Base-by-base conservation (phyloP, 306 rosid species). In the Calophaca sinica region DNA sequence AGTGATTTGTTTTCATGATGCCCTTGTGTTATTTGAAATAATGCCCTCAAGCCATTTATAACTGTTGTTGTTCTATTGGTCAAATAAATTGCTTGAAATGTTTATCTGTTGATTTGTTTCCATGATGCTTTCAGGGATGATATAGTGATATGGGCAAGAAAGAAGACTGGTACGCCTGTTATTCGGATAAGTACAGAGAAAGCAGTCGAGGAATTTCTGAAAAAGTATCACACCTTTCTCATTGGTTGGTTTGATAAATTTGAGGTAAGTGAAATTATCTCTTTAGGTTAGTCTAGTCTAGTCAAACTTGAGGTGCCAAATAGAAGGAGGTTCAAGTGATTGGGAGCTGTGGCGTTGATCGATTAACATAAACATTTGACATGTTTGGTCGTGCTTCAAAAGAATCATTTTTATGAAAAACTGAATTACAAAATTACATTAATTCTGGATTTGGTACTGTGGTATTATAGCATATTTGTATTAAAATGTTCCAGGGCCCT, bases 71-170 rank as follows among this genome's bases (percentile, higher is more conserved):
- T n/a, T 49, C 64, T 3, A 52, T 53, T 29, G 58, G 60, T 82
- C 14, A 41, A 33, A 66, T 38, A 45, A 51, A 73, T 44, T 64
- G 68, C 52, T 48, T 50, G 60, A 52, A 70, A 55, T 66, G 60
- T 52, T 74, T 32, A 14, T 68, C 12, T 74, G 14, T 29, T 70
- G 32, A 26, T 15, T 32, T 39, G 68, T 39, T 70, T 46, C 13
- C 48, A 32, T 57, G 76, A 13, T 69, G 68, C 50, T 82, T 80
- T 81, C 93, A 92, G 99, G 86, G 92, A 87, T 78, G 97, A 92
- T 55, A 88, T 94, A 68, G 97, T 92, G 78, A 74, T 83, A 74
- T 92, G 99, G 99, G 80, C 87, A 0, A 85, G 85, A 84, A 94
- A 94, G 82, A 92, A 84, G 82, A 94, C 90, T 0, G 90, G 96